A percentile compares a stretch with the other conserved stretches of the same genome.
Conservation (phyloP, 176 grass and related monocot genomes). For the Raddia guianensis region DNA sequence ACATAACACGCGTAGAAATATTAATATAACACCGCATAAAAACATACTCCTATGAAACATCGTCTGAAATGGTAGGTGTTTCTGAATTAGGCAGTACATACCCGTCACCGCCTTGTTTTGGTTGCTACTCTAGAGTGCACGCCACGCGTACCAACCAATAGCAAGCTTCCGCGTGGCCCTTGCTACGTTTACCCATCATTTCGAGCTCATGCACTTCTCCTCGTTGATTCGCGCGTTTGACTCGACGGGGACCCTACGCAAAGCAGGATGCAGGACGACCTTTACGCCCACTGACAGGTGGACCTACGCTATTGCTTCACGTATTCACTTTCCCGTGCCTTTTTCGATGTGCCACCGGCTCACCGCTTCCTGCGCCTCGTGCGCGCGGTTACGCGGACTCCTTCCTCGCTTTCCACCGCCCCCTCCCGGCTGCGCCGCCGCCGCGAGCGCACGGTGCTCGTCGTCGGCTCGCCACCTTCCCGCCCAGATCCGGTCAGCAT, state of each 20-base stretch:
- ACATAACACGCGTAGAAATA: too few relatives aligned
- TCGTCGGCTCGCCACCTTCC: not conserved
- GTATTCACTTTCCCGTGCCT: not conserved
- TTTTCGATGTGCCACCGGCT: not conserved
- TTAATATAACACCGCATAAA: too few relatives aligned
- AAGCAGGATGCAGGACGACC: too few relatives aligned
- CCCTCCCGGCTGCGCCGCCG: not conserved
- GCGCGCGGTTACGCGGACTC: not conserved
- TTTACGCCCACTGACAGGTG: not conserved
- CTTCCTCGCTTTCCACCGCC: not conserved
- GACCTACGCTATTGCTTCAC: not conserved
- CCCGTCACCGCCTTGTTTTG: conserved; percentile 5
- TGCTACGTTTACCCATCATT: not conserved
- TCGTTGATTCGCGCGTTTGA: conserved; percentile 7
- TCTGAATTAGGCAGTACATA: not conserved
- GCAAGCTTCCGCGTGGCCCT: not conserved
- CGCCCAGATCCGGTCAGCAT: conserved; percentile 34
- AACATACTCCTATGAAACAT: too few relatives aligned
- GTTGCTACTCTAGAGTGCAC: not conserved
- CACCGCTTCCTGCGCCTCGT: not conserved
- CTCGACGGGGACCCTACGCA: not conserved
- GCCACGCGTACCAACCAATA: conserved; percentile 40
- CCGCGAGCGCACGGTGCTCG: not conserved
- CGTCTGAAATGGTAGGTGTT: too few relatives aligned
- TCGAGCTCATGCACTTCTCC: not conserved